These are phyloP conservation scores for Colletotrichum coccodes DNA, from an alignment of 2,329 filamentous ascomycete species.

Conservation along the genomic window DNA sequence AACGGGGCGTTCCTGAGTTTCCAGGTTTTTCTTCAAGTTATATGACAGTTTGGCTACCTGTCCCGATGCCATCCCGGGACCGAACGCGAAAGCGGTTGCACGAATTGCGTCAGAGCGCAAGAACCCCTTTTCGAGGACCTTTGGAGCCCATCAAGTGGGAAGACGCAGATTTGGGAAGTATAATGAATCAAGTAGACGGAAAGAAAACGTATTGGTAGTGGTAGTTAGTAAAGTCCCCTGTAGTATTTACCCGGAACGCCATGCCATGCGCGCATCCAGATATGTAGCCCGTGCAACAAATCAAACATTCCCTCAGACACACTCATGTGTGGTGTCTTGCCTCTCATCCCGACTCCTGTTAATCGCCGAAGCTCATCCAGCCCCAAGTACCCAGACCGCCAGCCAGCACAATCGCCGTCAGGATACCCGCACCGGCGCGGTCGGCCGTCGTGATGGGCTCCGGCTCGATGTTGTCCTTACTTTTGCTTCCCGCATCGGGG, in stretches of 20 bases:
- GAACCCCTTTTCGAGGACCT: too few relatives aligned
- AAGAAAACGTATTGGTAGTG: not conserved
- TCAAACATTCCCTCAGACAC: conserved; percentile 1
- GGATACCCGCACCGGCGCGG: conserved; percentile 58
- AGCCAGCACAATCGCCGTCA: conserved; percentile 56
- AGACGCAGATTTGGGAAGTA: not conserved
- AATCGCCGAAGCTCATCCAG: conserved; percentile 56
- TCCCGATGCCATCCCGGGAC: not conserved
- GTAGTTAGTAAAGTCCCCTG: not conserved
- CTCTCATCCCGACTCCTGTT: not conserved
- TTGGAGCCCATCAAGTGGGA: not conserved
- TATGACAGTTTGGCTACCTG: not conserved
- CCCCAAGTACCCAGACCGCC: conserved; percentile 54
- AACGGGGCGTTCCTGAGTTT: not conserved
- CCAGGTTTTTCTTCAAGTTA: too few relatives aligned
- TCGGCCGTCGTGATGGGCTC: conserved; percentile 54
- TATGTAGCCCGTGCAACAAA: conserved; percentile 24
- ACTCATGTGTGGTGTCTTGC: not conserved
- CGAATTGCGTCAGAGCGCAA: too few relatives aligned
- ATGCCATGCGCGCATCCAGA: conserved; percentile 31
- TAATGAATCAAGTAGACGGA: too few relatives aligned
- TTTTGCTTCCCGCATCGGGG: conserved; percentile 49
- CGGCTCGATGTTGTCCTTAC: conserved; percentile 42
- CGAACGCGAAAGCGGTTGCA: not conserved
- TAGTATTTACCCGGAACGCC: conserved; percentile 26